phyloP scores from a whole-genome alignment of 1,284 basidiomycete genomes.

The Melampsora americana region DNA sequence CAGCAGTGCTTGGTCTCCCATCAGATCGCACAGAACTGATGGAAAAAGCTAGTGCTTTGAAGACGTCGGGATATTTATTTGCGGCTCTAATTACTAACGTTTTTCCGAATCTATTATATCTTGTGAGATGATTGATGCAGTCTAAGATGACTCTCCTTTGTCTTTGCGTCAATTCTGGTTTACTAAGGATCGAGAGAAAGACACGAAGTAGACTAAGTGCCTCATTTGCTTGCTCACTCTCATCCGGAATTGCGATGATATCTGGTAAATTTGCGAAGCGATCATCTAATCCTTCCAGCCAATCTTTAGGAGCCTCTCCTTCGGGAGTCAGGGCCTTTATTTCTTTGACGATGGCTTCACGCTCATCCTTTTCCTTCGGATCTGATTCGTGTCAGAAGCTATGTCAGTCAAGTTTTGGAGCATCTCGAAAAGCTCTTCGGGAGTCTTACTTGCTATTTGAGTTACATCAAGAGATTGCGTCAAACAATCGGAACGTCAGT shows the following conservation, averaged over 20 bases:
- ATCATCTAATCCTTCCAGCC: not conserved
- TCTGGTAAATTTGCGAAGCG: not conserved
- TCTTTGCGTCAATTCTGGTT: not conserved
- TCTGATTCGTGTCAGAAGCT: not conserved
- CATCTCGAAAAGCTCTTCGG: not conserved
- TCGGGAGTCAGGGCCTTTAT: not conserved
- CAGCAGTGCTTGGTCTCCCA: not conserved
- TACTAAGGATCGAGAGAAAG: not conserved
- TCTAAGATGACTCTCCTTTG: not conserved
- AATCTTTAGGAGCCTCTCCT: not conserved
- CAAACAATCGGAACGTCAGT: not conserved
- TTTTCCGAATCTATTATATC: not conserved
- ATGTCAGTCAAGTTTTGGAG: not conserved
- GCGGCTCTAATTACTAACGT: not conserved
- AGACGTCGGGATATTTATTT: not conserved
- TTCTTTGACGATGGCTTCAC: not conserved
- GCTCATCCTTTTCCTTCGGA: constrained; percentile 1
- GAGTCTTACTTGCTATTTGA: not conserved
- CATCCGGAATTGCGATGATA: not conserved
- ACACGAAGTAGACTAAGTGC: not conserved
- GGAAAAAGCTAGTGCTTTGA: not conserved
- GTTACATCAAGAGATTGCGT: not conserved
- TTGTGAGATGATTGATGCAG: not conserved
- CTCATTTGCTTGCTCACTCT: not conserved
- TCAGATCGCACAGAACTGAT: not conserved